phyloP scores from a whole-genome alignment of 1,284 basidiomycete genomes.

The Ustilago xerochloae region DNA sequence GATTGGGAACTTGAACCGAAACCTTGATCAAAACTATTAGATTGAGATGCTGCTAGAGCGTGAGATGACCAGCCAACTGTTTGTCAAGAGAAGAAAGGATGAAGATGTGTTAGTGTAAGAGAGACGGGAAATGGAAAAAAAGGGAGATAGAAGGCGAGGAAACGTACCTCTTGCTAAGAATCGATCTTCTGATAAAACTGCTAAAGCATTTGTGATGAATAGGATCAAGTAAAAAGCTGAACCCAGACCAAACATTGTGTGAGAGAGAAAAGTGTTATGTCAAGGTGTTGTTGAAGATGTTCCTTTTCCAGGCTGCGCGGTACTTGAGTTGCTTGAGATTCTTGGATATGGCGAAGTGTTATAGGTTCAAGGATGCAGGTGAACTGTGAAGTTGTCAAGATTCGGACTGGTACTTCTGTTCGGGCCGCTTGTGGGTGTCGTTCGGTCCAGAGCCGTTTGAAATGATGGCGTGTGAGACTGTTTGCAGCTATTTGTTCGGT shows the following conservation, averaged over 20 bases:
- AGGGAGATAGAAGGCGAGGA: neutral
- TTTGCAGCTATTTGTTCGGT: too few species aligned
- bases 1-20: constrained; percentile 24
- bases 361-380: too few species aligned
- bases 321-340: neutral
- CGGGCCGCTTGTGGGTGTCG: too few species aligned
- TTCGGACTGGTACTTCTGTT: too few species aligned
- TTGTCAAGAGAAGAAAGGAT: neutral
- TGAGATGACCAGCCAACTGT: constrained; percentile 87
- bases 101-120: neutral
- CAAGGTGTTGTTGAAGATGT: neutral
- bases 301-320: neutral
- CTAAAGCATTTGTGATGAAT: constrained; percentile 90
- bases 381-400: too few species aligned
- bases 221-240: constrained; percentile 72
- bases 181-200: constrained; percentile 92
- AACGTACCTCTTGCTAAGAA: constrained; percentile 89
- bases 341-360: too few species aligned
- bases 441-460: too few species aligned
- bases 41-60: constrained; percentile 19
- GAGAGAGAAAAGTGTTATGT: neutral
- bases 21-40: constrained; percentile 36
- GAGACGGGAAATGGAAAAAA: neutral
- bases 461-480: too few species aligned
- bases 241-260: constrained; percentile 57